Base-by-base conservation (phyloP, 2,329 filamentous ascomycete species). In the Lecanosticta acicola region DNA sequence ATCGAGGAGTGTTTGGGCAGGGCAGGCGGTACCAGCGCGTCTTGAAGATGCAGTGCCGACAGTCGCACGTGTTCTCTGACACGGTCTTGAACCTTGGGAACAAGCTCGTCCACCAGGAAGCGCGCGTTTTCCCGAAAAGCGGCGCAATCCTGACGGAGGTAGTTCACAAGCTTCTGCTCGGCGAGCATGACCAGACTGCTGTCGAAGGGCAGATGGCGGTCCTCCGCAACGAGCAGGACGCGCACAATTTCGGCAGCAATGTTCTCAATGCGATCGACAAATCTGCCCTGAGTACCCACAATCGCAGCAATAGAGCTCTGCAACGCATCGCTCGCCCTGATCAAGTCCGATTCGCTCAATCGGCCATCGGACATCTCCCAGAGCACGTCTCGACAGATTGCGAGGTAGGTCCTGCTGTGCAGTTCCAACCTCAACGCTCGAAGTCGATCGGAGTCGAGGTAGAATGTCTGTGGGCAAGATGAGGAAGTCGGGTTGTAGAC, bases 401-500 rank as follows among this genome's bases (percentile, higher is more conserved):
- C 70, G 40, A 78, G 70, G 48, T 73, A 73, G 49, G 80, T 69
- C 8, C 74, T 57, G 49, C 75, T 73, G 55, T 79, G 74, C 2
- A 82, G 64, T 36, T 79, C 75, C 1, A 65, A 59, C 35, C 73
- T 72, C 20, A 83, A 60, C n/a, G 67, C 61, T 49, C 70, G 71
- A 4, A 83, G 63, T 18, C 79, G 75, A 32, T 77, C 73, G 4
- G 67, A 64, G 54, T 83, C 79, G 37, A 81, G 72, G 36, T 74
- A 70, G 57, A 82, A 80, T 0, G 78, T 78, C 29, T 74, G 71
- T 0, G 78, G 78, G 10, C 76, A 66, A 21, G 68, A 64, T 1
- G 70, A 68, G 17, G 78, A 55, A 0, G 71, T 71, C 18, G 70
- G 68, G 32, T 75, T 68, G 43, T 79, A 69, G 2, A 73, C 49